Conservation (phyloP, 1,139 yeast genomes). For the Arxiozyma telluris region DNA sequence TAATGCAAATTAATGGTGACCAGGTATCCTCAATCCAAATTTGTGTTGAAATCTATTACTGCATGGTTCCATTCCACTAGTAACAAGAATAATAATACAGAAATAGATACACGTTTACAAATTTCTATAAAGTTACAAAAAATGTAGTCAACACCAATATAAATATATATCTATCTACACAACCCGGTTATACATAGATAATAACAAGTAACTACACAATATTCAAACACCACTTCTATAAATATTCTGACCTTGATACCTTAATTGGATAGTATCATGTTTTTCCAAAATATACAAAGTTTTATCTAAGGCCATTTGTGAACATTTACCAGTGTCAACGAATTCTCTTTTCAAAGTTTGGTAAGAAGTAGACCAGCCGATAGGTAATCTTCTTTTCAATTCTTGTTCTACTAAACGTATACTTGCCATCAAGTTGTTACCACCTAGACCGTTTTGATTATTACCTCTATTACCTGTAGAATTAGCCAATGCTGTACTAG, state of each 20-base stretch:
- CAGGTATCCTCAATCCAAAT: too few species aligned
- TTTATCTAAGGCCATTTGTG: constrained; percentile 69
- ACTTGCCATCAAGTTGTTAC: constrained; percentile 43
- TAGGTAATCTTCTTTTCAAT: constrained; percentile 81
- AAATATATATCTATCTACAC: neutral
- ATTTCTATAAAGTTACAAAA: neutral
- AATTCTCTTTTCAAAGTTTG: constrained; percentile 77
- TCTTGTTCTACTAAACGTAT: constrained; percentile 76
- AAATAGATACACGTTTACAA: too few species aligned
- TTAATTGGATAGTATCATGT: constrained; percentile 75
- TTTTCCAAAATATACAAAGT: constrained; percentile 77
- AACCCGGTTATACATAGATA: neutral
- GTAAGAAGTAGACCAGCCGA: constrained; percentile 94
- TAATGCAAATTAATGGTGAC: too few species aligned
- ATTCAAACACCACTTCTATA: constrained; percentile 64
- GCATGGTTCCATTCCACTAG: neutral
- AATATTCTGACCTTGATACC: constrained; percentile 82
- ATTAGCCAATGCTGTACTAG: constrained; percentile 39
- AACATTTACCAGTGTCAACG: constrained; percentile 59
- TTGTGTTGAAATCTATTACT: too few species aligned
- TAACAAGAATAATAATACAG: too few species aligned
- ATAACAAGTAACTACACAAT: neutral
- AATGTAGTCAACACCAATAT: neutral
- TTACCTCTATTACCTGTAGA: constrained; percentile 37
- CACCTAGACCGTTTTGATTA: neutral